phyloP scores from a whole-genome alignment of 768 basidiomycete genomes.

The Phylloporus scabripes region DNA sequence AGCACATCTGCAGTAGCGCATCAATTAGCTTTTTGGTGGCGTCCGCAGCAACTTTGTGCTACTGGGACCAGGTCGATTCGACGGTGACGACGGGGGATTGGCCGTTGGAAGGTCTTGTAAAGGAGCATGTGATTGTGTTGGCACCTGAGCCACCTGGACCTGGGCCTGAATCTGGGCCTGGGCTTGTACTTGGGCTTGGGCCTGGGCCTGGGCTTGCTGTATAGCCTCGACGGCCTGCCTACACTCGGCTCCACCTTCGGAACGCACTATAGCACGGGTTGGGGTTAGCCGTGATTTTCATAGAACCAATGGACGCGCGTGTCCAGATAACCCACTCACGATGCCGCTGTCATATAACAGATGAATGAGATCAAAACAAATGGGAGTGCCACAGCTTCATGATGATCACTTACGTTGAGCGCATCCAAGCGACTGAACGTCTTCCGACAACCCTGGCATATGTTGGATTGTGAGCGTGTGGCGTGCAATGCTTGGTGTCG shows the following conservation, averaged over 20 bases:
- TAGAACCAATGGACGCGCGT: constrained; percentile 19
- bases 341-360: constrained; percentile 53
- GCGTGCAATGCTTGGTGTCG: constrained; percentile 89
- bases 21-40: constrained; percentile 16
- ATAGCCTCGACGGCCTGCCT: constrained; percentile 40
- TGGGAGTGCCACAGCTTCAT: constrained; percentile 19
- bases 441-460: constrained; percentile 90
- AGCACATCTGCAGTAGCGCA: not conserved
- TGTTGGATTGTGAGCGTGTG: constrained; percentile 75
- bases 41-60: constrained; percentile 14
- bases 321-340: constrained; percentile 44
- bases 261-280: constrained; percentile 54
- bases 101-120: constrained; percentile 18
- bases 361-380: constrained; percentile 22
- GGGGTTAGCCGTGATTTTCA: constrained; percentile 24
- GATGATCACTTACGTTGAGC: constrained; percentile 69
- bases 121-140: constrained; percentile 18
- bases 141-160: constrained; percentile 19
- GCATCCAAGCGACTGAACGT: constrained; percentile 93
- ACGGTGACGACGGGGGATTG: constrained; percentile 18
- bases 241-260: constrained; percentile 80
- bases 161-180: constrained; percentile 18
- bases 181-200: constrained; percentile 19
- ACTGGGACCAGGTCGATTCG: constrained; percentile 24
- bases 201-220: constrained; percentile 30